Evolutionary conservation across 805 yeast genomes (phyloP), one percentile per base, ranked within the genome.

Genomic region (Ogataea naganishii): DNA sequence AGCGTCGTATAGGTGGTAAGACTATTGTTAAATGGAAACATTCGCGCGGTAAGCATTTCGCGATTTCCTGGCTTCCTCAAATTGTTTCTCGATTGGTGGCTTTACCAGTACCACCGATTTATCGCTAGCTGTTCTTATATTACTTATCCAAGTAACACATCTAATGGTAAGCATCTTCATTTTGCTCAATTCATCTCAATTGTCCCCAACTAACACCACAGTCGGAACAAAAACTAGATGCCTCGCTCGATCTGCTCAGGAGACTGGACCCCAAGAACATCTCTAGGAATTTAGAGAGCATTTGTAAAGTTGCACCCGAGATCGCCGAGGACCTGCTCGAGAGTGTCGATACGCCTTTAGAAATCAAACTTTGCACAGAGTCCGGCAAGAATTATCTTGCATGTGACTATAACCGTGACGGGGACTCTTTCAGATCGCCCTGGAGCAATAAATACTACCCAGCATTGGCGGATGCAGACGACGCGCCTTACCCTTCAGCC

Each of bases 401-500:
- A 30, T 89, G 97, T 58, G 98, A 89, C 53, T 89, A 89, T 53
- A 89, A 89, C 56, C 69, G 98, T 43, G 98, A 89, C 49, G 88
- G 94, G 6, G 97, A 89, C 56, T 77, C 88, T 14, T 82, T 70
- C 57, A 69, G 97, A 43, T 82, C 95, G 0, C 98, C 97, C 5
- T 86, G 89, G 85, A 69, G 84, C 14, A 85, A 85, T 50, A 64
- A 66, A 37, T 89, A 82, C 56, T 70, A 65, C 38, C 80, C 82
- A 0, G 35, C 30, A 5, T 44, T 58, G 7, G 51, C 62, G 6
- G 77, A 68, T 30, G 80, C 68, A 29, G 39, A 30, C 14, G 92
- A 83, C 15, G 82, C 85, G 3, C 86, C 92, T 7, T 75, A 62
- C 41, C 96, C 96, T 8, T 67, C 82, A 4, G 58, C 58, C 2